These are phyloP conservation scores for Ophiocordyceps camponoti-leonardi DNA, from an alignment of 2,329 filamentous ascomycete genomes.

Conservation along the genomic window DNA sequence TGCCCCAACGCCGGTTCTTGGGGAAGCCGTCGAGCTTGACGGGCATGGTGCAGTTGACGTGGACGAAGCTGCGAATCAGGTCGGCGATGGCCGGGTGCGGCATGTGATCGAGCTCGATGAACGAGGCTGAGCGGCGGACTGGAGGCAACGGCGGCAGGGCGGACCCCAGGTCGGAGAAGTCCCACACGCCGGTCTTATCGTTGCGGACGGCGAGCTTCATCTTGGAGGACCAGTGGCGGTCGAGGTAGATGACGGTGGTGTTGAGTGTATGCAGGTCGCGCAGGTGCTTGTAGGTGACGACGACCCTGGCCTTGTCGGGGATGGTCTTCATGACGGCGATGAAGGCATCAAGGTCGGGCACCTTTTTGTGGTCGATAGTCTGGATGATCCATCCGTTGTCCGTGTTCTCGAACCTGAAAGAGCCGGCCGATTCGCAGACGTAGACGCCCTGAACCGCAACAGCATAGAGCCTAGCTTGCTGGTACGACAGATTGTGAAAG, in stretches of 20 bases:
- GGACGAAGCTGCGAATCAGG: conserved; percentile 85
- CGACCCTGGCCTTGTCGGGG: conserved; percentile 66
- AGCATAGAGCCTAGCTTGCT: conserved; percentile 89
- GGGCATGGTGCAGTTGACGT: conserved; percentile 83
- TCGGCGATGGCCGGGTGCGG: conserved; percentile 83
- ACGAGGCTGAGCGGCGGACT: conserved; percentile 63
- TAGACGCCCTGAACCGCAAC: conserved; percentile 86
- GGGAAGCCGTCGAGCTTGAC: conserved; percentile 97
- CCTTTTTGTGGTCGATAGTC: conserved; percentile 80
- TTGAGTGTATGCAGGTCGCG: conserved; percentile 87
- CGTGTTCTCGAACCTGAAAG: conserved; percentile 83
- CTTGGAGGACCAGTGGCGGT: conserved; percentile 89
- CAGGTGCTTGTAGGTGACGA: conserved; percentile 91
- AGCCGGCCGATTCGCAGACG: conserved; percentile 85
- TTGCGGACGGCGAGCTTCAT: conserved; percentile 89
- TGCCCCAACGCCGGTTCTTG: conserved; percentile 82
- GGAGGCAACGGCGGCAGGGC: conserved; percentile 59
- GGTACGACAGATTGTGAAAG: conserved; percentile 93
- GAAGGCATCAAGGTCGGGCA: conserved; percentile 73
- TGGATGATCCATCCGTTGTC: conserved; percentile 91
- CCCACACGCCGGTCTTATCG: conserved; percentile 81
- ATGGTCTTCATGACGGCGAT: conserved; percentile 81
- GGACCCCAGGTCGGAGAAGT: conserved; percentile 74
- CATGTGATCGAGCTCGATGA: conserved; percentile 81
- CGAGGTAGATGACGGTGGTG: conserved; percentile 80